Evolutionary conservation across 306 rosid genomes (phyloP).

Genomic region (apple (Malus domestica)): ASM211411v1 NC_041790.1:7169001-7169500

Average conservation of each 20-base stretch:
- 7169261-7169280: constrained; percentile 56
- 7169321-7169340: not conserved
- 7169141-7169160: constrained; percentile 43
- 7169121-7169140: constrained; percentile 40
- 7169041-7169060: not conserved
- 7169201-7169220: constrained; percentile 79
- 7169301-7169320: not conserved
- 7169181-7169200: constrained; percentile 60
- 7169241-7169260: constrained; percentile 66
- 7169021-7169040: constrained; percentile 8
- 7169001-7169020: not conserved
- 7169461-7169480: constrained; percentile 22
- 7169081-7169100: not conserved
- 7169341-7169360: not conserved
- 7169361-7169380: not conserved
- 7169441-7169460: constrained; percentile 37
- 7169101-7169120: constrained; percentile 13
- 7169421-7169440: constrained; percentile 47
- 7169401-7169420: constrained; percentile 58
- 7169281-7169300: constrained; percentile 87
- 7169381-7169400: constrained; percentile 58
- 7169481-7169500: constrained; percentile 26
- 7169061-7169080: not conserved
- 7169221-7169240: constrained; percentile 58
- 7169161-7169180: constrained; percentile 49